These are phyloP conservation scores for Russula foetens DNA, from an alignment of 768 basidiomycete genomes.

Conservation along the genomic window DNA sequence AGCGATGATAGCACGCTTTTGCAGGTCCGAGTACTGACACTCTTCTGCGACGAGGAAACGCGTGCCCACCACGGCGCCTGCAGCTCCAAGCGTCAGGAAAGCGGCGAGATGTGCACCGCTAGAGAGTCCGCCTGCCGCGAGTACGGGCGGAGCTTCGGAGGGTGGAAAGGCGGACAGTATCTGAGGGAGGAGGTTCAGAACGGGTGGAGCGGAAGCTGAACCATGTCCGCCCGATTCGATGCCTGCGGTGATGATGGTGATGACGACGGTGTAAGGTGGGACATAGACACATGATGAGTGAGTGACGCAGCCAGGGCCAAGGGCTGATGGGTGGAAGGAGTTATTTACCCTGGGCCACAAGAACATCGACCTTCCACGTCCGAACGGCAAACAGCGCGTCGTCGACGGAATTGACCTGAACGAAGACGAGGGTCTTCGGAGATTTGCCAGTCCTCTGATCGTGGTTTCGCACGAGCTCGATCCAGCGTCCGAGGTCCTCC, in stretches of 20 bases:
- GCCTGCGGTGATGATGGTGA: conserved; percentile 37
- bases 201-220: conserved; percentile 43
- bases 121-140: conserved; percentile 70
- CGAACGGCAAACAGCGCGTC: conserved; percentile 53
- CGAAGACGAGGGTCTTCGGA: conserved; percentile 48
- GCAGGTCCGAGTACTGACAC: conserved; percentile 31
- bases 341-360: conserved; percentile 67
- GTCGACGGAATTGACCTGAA: conserved; percentile 53
- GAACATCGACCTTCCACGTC: conserved; percentile 62
- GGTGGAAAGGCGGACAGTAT: conserved; percentile 38
- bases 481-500: conserved; percentile 48
- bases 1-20: conserved; percentile 29
- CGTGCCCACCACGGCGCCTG: conserved; percentile 65
- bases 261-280: background rate
- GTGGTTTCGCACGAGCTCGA: conserved; percentile 48
- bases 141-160: conserved; percentile 39
- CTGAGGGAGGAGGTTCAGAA: conserved; percentile 50
- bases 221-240: conserved; percentile 81
- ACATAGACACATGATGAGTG: background rate
- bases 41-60: conserved; percentile 66
- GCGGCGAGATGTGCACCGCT: conserved; percentile 59
- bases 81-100: conserved; percentile 56
- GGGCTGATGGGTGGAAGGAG: background rate
- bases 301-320: background rate
- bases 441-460: conserved; percentile 35